phyloP scores from a whole-genome alignment of 2,329 filamentous ascomycete species.

The Calonectria henricotiae region DNA sequence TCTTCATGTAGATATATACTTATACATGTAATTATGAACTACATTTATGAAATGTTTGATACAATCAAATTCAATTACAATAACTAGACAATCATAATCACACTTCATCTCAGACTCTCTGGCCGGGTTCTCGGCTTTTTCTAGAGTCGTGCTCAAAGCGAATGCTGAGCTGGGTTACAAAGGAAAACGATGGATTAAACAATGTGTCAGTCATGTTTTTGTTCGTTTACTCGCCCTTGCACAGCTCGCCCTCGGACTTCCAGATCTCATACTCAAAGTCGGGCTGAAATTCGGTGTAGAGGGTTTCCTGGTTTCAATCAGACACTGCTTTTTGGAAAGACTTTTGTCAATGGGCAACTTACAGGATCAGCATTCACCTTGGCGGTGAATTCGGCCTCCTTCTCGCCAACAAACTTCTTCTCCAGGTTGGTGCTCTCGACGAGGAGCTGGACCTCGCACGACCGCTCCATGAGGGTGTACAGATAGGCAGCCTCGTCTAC shows the following conservation, averaged over 20 bases:
- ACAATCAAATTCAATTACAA: neutral
- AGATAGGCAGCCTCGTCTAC: slow-evolving; percentile 78
- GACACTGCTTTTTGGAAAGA: neutral
- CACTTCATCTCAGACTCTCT: slow-evolving; percentile 10
- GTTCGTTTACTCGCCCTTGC: slow-evolving; percentile 37
- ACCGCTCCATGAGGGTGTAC: slow-evolving; percentile 63
- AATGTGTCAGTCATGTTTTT: no score
- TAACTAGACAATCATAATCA: slow-evolving; percentile 23
- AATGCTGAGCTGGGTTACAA: slow-evolving; percentile 21
- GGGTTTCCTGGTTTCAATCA: slow-evolving; percentile 44
- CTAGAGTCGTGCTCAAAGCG: slow-evolving; percentile 21
- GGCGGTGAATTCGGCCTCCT: slow-evolving; percentile 59
- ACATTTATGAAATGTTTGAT: neutral
- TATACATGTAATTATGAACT: no score
- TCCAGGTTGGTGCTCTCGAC: slow-evolving; percentile 49
- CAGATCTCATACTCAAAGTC: slow-evolving; percentile 54
- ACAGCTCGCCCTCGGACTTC: slow-evolving; percentile 49
- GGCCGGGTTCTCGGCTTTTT: slow-evolving; percentile 17
- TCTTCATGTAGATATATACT: no score
- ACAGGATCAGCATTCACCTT: slow-evolving; percentile 51
- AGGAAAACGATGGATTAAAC: slow-evolving; percentile 13
- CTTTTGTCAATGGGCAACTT: slow-evolving; percentile 9
- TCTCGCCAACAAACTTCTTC: slow-evolving; percentile 56
- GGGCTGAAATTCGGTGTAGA: slow-evolving; percentile 54
- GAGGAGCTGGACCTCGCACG: slow-evolving; percentile 54